phyloP scores from a whole-genome alignment of 148 eudicot genomes.

The Spergularia bocconei region DNA sequence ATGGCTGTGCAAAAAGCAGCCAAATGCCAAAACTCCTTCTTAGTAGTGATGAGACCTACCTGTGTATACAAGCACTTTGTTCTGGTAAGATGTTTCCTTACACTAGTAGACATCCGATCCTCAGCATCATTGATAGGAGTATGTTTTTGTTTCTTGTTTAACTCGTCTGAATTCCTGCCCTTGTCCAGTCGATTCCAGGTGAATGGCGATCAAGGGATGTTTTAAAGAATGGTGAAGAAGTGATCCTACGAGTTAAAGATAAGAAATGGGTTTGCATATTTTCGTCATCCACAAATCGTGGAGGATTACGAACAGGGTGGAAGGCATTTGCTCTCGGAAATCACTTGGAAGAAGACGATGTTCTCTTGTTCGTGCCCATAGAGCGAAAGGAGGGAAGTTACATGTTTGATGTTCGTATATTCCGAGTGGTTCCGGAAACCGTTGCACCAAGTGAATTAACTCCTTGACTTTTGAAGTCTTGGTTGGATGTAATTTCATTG shows the following conservation, averaged over 20 bases:
- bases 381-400: not conserved
- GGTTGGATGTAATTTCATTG: not conserved
- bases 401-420: slow-evolving; percentile 41
- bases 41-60: slow-evolving; percentile 35
- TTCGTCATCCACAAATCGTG: not conserved
- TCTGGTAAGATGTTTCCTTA: slow-evolving; percentile 27
- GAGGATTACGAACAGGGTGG: slow-evolving; percentile 36
- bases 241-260: slow-evolving; percentile 33
- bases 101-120: no score
- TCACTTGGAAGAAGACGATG: slow-evolving; percentile 45
- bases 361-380: slow-evolving; percentile 38
- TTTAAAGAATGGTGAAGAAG: slow-evolving; percentile 12
- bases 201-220: slow-evolving; percentile 29
- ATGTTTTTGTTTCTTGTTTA: no score
- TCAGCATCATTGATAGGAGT: no score
- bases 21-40: slow-evolving; percentile 2
- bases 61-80: slow-evolving; percentile 37
- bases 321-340: slow-evolving; percentile 37
- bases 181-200: slow-evolving; percentile 37
- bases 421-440: slow-evolving; percentile 39
- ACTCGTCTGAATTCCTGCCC: not conserved
- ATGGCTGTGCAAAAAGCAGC: slow-evolving; percentile 28
- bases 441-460: slow-evolving; percentile 15
- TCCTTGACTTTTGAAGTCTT: no score
- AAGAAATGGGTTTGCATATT: slow-evolving; percentile 31